Base-by-base conservation (phyloP, 2,329 filamentous ascomycete species). In the Colletotrichum higginsianum region DNA sequence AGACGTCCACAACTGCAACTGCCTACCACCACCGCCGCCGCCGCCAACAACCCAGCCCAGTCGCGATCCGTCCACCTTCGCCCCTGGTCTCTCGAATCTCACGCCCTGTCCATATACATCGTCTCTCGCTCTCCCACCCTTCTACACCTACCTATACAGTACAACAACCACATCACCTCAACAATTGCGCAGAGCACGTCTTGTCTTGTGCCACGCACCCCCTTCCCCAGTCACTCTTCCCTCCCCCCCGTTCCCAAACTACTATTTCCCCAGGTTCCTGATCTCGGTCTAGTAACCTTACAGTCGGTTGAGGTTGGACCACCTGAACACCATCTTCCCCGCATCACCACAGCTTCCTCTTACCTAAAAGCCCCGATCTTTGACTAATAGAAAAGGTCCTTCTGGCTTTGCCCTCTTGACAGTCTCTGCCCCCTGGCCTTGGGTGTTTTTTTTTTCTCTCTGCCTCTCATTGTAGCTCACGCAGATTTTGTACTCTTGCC, bases 381-480 rank as follows among this genome's bases (percentile, higher is more conserved):
- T 86, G 84, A 86, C 84, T 86, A 86, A 86, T 82, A 84, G 79
- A 83, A 85, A 85, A 72, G 70, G 6, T 49, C 47, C 58, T 55
- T 72, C 60, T 66, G 70, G 66, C 70, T 72, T 35, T 71, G 61
- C 61, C 57, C 61, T 61, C 40, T 66, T 40, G 66, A 61, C 61
- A 35, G 61, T 57, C 40, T 47, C 66, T 66, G 42, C 26, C 70
- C 66, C 69, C 65, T 46, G 68, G 68, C 53, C 53, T 74, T 64
- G 40, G 49, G 49, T 78, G 74, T 60, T 71, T 75, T 30, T 75
- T 66, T 56, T n/a, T 9, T 9, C 4, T 2, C 30, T 35, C 30
- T 35, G 8, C 30, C 30, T 35, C 30, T 35, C 64, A 40, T 62
- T 30, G 57, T 52, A 60, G 42, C 62, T 42, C 42, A 53, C 47